A percentile compares a stretch with the other conserved stretches of the same genome.
phyloP scores from a whole-genome alignment of 75 land plant species.

The Selaginella moellendorffii region DNA sequence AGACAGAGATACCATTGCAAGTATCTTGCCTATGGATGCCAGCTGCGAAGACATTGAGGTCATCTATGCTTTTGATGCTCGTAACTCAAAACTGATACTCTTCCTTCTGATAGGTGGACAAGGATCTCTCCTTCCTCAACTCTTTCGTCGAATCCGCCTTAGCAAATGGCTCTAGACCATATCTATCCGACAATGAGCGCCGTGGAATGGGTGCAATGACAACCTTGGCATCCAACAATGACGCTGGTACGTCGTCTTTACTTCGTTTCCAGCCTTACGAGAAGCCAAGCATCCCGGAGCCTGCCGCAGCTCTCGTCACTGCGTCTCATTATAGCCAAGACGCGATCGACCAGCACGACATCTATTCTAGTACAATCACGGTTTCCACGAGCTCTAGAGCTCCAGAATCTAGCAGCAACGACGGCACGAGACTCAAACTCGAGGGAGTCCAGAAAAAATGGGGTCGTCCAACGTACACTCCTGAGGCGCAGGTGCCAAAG shows the following conservation, averaged over 20 bases:
- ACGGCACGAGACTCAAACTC: slow-evolving; percentile 37
- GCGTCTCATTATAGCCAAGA: slow-evolving; percentile 13
- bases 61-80: not conserved
- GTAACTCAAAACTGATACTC: not conserved
- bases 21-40: slow-evolving; percentile 70
- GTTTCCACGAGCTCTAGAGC: slow-evolving; percentile 9
- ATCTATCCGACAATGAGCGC: slow-evolving; percentile 63
- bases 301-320: slow-evolving; percentile 17
- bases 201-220: slow-evolving; percentile 24
- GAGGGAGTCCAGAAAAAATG: slow-evolving; percentile 97
- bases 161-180: slow-evolving; percentile 71
- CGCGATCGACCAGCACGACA: slow-evolving; percentile 15
- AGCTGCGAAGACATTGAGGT: slow-evolving; percentile 97
- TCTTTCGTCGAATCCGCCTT: slow-evolving; percentile 51
- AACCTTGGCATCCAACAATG: slow-evolving; percentile 18
- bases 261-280: slow-evolving; percentile 90
- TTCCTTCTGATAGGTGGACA: slow-evolving; percentile 49
- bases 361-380: not conserved
- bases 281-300: slow-evolving; percentile 44
- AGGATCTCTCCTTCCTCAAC: slow-evolving; percentile 49
- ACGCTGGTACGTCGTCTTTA: slow-evolving; percentile 32
- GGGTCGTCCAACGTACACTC: slow-evolving; percentile 52
- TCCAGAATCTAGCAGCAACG: slow-evolving; percentile 16
- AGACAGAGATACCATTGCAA: slow-evolving; percentile 39
- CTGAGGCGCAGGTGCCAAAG: not conserved